Evolutionary conservation across 768 basidiomycete species (phyloP), one percentile per base, ranked within the genome.

Genomic region (Udeniomyces megalosporus): DNA sequence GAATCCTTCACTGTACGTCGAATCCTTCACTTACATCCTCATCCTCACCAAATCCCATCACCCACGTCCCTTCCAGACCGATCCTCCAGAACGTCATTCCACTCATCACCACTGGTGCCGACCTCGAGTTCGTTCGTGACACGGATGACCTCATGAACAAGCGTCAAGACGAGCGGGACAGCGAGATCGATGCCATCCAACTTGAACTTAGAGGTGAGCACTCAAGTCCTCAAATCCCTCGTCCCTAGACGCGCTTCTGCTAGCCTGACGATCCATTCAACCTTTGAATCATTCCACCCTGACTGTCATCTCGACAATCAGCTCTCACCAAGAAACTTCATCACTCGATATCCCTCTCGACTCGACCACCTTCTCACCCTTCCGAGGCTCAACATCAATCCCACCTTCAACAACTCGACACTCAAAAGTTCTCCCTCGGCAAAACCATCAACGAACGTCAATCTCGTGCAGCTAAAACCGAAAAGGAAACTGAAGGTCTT

Each of bases 51-150:
- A 38, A n/a, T n/a, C n/a, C 11, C 22, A 14, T 24, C 20, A n/a
- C 32, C 29, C 35, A 22, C 6, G 26, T 7, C 29, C 14, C 8
- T 35, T 11, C 22, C 52, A 63, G 62, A 28, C 62, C 62, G 8
- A 34, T 63, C 48, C 62, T 63, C 20, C 49, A 57, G 49, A 29
- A 42, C 38, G 62, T 63, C 31, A 42, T 51, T 17, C 62, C 48
- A 6, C 49, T 63, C 22, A 63, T 63, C 31, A 28, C 55, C 10
- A 58, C 62, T 2, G 50, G 12, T 0, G 28, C 26, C 28, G 62
- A 63, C 45, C 35, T 63, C 35, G 55, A 46, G 26, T 49, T 45
- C 24, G 62, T 63, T 6, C 26, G 38, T 29, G 62, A 63, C 15
- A 63, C 62, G 14, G 46, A 63, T n/a, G 28, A 45, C 7, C 26